phyloP scores from a whole-genome alignment of 179 eudicot species.

The Corrigiola litoralis region DNA sequence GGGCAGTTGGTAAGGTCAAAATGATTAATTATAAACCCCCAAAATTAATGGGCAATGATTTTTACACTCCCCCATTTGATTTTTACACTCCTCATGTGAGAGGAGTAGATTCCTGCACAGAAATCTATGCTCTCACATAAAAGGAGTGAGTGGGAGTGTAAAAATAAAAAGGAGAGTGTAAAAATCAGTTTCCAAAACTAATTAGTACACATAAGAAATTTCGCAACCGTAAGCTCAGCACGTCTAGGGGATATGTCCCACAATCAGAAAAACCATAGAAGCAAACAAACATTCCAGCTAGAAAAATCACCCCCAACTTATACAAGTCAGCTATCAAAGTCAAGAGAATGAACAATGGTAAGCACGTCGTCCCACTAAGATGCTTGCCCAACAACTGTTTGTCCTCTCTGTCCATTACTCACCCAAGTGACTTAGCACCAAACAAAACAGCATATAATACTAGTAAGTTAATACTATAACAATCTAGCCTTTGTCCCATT shows the following conservation, averaged over 20 bases:
- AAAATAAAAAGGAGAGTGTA: too few species aligned
- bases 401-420: constrained; percentile 20
- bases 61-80: too few species aligned
- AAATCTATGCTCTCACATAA: too few species aligned
- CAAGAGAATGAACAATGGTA: constrained; percentile 17
- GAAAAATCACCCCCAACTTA: neutral
- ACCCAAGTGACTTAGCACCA: neutral
- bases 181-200: too few species aligned
- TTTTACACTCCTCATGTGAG: too few species aligned
- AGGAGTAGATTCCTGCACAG: too few species aligned
- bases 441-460: neutral
- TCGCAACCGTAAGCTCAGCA: constrained; percentile 19
- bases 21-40: neutral
- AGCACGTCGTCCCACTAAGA: constrained; percentile 18
- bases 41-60: too few species aligned
- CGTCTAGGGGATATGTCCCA: constrained; percentile 27
- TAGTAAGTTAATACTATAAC: neutral
- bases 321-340: neutral
- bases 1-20: constrained; percentile 7
- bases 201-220: constrained; percentile 14
- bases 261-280: constrained; percentile 1
- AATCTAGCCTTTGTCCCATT: constrained; percentile 4
- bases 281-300: constrained; percentile 10
- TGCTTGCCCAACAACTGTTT: constrained; percentile 14
- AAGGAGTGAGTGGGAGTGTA: too few species aligned